A percentile compares a stretch with the other conserved stretches of the same genome.
phyloP scores from a whole-genome alignment of 805 yeast genomes.

The Saturnispora galanensis region DNA sequence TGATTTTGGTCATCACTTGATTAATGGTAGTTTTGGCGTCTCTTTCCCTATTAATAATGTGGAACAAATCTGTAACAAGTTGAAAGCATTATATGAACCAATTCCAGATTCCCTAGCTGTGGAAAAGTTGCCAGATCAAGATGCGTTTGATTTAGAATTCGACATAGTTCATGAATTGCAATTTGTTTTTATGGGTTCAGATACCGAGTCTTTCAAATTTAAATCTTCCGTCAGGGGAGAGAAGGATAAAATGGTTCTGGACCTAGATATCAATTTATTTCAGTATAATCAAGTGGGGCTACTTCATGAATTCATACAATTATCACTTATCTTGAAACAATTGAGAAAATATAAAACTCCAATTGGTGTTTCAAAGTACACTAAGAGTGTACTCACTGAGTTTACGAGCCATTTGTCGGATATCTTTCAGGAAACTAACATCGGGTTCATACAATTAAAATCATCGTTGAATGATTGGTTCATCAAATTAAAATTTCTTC shows the following conservation, averaged over 20 bases:
- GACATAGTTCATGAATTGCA: constrained; percentile 2
- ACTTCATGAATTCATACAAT: constrained; percentile 8
- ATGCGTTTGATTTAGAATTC: constrained; percentile 2
- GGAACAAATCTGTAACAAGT: background rate
- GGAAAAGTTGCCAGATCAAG: background rate
- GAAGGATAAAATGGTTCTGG: background rate
- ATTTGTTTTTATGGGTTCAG: constrained; percentile 8
- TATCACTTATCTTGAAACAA: constrained; percentile 8
- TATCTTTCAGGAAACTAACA: background rate
- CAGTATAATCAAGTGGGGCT: constrained; percentile 7
- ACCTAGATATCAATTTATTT: background rate
- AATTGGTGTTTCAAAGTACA: too few relatives aligned
- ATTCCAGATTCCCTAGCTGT: background rate
- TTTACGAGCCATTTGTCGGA: background rate
- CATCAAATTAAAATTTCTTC: constrained; percentile 47
- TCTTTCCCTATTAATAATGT: background rate
- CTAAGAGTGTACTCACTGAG: too few relatives aligned
- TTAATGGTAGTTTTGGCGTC: background rate
- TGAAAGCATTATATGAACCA: background rate
- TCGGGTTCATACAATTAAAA: constrained; percentile 6
- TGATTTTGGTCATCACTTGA: background rate
- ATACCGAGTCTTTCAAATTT: constrained; percentile 5
- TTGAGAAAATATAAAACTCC: background rate
- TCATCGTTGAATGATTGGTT: constrained; percentile 40
- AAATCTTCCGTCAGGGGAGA: background rate